A percentile compares a stretch with the other conserved stretches of the same genome.
These are phyloP conservation scores for Colletotrichum karsti DNA, from an alignment of 2,329 filamentous ascomycete species.

Conservation along the genomic window DNA sequence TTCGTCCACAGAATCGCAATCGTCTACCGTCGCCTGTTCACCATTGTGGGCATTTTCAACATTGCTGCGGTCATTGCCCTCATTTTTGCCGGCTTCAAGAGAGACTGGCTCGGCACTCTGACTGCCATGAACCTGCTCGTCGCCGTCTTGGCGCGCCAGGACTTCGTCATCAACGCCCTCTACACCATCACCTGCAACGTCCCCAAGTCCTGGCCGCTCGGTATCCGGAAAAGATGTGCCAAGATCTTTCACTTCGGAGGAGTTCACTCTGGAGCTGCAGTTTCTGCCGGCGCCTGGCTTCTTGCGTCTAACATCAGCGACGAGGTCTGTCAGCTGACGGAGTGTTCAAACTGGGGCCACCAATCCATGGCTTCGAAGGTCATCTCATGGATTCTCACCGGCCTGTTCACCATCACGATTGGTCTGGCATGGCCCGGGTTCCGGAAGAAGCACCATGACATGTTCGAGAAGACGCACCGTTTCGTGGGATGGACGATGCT, in stretches of 20 bases:
- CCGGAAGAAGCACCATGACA: slow-evolving; percentile 60
- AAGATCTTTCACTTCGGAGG: slow-evolving; percentile 63
- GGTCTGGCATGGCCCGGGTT: slow-evolving; percentile 69
- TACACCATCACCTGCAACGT: slow-evolving; percentile 56
- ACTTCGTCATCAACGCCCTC: slow-evolving; percentile 59
- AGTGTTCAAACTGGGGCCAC: slow-evolving; percentile 7
- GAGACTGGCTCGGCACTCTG: slow-evolving; percentile 45
- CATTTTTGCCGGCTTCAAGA: slow-evolving; percentile 36
- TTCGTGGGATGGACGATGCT: slow-evolving; percentile 61
- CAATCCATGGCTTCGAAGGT: slow-evolving; percentile 52
- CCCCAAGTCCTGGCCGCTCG: slow-evolving; percentile 54
- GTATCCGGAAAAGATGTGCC: slow-evolving; percentile 54
- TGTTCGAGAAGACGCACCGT: slow-evolving; percentile 50
- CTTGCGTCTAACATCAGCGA: slow-evolving; percentile 48
- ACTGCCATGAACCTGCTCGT: slow-evolving; percentile 57
- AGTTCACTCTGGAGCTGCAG: slow-evolving; percentile 58
- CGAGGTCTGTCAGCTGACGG: slow-evolving; percentile 45
- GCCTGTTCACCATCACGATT: slow-evolving; percentile 67
- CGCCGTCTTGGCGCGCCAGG: slow-evolving; percentile 61
- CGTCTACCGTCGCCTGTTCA: slow-evolving; percentile 65
- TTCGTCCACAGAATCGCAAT: slow-evolving; percentile 56
- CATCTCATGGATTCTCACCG: slow-evolving; percentile 63
- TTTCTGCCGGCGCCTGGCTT: slow-evolving; percentile 59
- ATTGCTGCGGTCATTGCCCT: slow-evolving; percentile 54
- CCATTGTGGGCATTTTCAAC: slow-evolving; percentile 59